These are phyloP conservation scores for Rhodamnia argentea DNA, from an alignment of 345 rosid species.

Conservation along the genomic window DNA sequence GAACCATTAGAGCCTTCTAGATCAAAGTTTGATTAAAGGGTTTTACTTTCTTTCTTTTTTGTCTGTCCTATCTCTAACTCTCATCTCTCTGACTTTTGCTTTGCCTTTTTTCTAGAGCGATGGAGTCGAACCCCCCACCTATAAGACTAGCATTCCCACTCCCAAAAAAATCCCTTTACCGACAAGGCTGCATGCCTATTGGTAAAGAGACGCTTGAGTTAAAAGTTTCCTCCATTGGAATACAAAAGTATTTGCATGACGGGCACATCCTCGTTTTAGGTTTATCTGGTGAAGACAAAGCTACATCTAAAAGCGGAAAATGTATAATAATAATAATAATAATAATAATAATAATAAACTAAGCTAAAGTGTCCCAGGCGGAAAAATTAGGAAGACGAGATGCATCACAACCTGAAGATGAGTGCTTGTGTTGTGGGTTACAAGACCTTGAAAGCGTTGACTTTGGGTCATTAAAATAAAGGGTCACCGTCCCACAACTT, in stretches of 20 bases:
- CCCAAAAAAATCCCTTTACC: background rate
- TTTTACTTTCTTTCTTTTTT: background rate
- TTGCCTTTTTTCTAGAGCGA: background rate
- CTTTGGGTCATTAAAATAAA: background rate
- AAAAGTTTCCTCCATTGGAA: background rate
- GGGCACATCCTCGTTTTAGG: background rate
- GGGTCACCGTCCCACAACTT: constrained; percentile 21
- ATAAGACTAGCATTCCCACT: background rate
- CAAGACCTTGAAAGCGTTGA: constrained; percentile 11
- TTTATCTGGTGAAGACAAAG: background rate
- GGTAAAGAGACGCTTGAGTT: background rate
- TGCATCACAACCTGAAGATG: background rate
- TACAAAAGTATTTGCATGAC: background rate
- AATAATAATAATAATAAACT: background rate
- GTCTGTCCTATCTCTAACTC: too few species aligned
- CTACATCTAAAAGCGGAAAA: background rate
- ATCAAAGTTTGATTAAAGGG: background rate
- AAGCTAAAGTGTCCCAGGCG: background rate
- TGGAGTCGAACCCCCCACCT: fast-evolving
- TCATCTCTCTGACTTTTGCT: background rate
- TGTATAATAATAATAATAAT: background rate
- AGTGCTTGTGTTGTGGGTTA: constrained; percentile 10
- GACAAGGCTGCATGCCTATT: background rate
- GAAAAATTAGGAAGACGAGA: background rate
- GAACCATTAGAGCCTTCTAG: background rate